phyloP scores from a whole-genome alignment of 306 rosid species.

The Leucaena leucocephala region DNA sequence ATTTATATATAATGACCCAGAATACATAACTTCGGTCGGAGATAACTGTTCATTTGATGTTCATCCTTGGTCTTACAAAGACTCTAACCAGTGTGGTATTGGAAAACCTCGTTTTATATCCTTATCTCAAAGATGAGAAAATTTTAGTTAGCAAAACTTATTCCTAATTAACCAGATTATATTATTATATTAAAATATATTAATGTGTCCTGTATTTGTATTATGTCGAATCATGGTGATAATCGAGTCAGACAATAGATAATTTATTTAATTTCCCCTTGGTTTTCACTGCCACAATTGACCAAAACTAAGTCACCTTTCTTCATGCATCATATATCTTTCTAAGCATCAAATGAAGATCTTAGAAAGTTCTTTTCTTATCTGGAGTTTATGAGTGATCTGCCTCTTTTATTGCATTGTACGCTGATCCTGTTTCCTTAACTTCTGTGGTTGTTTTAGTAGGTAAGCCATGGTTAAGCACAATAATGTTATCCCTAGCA shows the following conservation, averaged over 20 bases:
- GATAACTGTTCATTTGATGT: neutral
- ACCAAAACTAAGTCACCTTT: neutral
- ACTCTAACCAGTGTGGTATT: neutral
- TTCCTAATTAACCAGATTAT: neutral
- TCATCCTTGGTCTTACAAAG: neutral
- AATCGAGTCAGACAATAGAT: neutral
- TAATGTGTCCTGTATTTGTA: neutral
- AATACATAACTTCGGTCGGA: neutral
- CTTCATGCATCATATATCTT: neutral
- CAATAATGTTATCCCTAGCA: constrained; percentile 60
- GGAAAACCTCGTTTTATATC: neutral
- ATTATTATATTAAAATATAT: neutral
- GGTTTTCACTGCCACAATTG: neutral
- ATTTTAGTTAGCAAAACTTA: neutral
- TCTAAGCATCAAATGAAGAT: neutral
- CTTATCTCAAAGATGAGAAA: neutral
- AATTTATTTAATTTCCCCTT: neutral
- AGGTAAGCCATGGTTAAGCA: constrained; percentile 70
- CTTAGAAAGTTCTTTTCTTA: neutral
- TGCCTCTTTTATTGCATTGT: neutral
- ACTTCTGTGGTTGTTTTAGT: neutral
- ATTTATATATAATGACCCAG: neutral
- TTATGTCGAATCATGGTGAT: neutral
- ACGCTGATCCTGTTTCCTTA: neutral
- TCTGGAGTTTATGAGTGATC: neutral